Evolutionary conservation across 345 rosid genomes (phyloP).

Genomic region (Draba incana): DNA sequence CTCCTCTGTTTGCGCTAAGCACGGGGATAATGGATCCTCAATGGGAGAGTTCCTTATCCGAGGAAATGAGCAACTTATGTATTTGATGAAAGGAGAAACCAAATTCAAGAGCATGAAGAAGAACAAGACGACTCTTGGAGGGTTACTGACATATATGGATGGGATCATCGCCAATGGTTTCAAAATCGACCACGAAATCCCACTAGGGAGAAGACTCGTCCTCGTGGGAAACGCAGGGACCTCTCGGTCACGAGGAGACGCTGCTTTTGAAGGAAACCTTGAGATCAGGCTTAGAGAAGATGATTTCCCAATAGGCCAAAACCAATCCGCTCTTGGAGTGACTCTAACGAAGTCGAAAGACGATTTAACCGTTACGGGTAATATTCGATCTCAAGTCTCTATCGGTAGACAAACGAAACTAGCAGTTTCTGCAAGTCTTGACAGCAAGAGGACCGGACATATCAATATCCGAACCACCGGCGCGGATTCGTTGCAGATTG

Average conservation of each 20-base stretch:
- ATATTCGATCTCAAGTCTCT: constrained; percentile 68
- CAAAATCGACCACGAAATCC: constrained; percentile 69
- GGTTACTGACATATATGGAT: constrained; percentile 61
- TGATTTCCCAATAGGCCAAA: constrained; percentile 81
- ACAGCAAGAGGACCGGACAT: constrained; percentile 74
- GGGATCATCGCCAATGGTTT: constrained; percentile 58
- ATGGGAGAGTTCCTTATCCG: constrained; percentile 80
- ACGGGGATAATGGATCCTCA: constrained; percentile 69
- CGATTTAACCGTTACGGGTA: constrained; percentile 66
- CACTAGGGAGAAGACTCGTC: constrained; percentile 62
- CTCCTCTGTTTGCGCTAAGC: constrained; percentile 67
- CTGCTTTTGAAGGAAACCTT: constrained; percentile 76
- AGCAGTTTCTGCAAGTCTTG: constrained; percentile 69
- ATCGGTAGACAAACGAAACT: constrained; percentile 62
- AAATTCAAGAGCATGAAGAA: constrained; percentile 61
- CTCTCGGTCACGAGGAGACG: constrained; percentile 60
- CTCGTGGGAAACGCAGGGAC: constrained; percentile 77
- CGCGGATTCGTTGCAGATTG: constrained; percentile 82
- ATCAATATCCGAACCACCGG: constrained; percentile 62
- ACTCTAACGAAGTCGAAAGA: constrained; percentile 77
- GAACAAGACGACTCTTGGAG: constrained; percentile 63
- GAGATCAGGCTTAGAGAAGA: constrained; percentile 70
- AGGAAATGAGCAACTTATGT: constrained; percentile 74
- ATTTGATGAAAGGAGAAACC: constrained; percentile 66
- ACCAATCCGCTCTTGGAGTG: constrained; percentile 65